phyloP scores from a whole-genome alignment of 164 flowering plant genomes.

The Liquidambar formosana region DNA sequence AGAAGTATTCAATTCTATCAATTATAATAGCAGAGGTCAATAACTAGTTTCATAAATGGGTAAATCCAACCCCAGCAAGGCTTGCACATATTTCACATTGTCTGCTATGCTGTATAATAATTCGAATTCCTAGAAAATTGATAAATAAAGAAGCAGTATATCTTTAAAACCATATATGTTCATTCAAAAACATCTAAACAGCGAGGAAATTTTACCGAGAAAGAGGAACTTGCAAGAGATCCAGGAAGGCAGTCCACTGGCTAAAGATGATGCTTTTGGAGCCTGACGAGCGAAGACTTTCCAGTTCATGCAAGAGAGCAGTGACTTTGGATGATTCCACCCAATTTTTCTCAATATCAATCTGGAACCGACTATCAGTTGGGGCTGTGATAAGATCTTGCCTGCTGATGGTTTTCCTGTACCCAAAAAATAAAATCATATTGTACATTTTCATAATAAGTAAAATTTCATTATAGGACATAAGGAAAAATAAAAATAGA shows the following conservation, averaged over 20 bases:
- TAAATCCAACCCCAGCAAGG: background rate
- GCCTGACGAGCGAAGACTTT: slow-evolving; percentile 59
- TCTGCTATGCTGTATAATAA: background rate
- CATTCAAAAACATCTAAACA: background rate
- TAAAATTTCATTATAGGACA: slow-evolving; percentile 6
- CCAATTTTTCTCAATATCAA: slow-evolving; percentile 95
- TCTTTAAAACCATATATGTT: background rate
- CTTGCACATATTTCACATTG: background rate
- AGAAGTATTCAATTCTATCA: no score
- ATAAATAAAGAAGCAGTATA: background rate
- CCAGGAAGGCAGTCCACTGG: slow-evolving; percentile 99
- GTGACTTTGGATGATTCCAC: slow-evolving; percentile 85
- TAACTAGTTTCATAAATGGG: background rate
- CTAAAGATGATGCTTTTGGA: slow-evolving; percentile 94
- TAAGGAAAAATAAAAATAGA: background rate
- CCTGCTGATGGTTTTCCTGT: slow-evolving; percentile 69
- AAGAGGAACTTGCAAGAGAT: slow-evolving; percentile 89
- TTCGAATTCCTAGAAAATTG: background rate
- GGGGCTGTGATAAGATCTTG: slow-evolving; percentile 97
- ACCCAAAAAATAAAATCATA: background rate
- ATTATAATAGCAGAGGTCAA: no score
- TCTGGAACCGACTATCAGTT: slow-evolving; percentile 76
- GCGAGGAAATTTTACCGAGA: slow-evolving; percentile 55
- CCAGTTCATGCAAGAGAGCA: slow-evolving; percentile 67
- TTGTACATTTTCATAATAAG: slow-evolving; percentile 1